A percentile compares a stretch with the other conserved stretches of the same genome.
phyloP scores from a whole-genome alignment of 306 rosid genomes.

The Neltuma alba region DNA sequence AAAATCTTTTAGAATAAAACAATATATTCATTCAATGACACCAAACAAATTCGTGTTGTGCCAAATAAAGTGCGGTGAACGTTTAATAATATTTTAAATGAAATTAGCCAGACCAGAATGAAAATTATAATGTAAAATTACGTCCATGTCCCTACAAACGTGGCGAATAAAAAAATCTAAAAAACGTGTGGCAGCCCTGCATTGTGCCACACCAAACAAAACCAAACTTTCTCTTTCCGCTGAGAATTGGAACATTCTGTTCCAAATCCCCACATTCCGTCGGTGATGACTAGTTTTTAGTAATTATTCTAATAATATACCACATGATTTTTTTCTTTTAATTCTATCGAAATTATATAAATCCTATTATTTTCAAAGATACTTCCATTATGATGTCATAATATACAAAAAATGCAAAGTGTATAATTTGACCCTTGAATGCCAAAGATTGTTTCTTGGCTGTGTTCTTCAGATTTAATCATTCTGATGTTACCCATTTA shows the following conservation, averaged over 20 bases:
- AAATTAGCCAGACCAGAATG: neutral
- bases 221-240: neutral
- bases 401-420: neutral
- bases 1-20: neutral
- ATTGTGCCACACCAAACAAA: slow-evolving; percentile 20
- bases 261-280: neutral
- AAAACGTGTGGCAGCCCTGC: slow-evolving; percentile 1
- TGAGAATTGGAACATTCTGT: neutral
- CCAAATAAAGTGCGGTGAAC: neutral
- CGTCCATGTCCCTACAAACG: neutral
- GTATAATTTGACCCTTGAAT: neutral
- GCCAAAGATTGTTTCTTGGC: neutral
- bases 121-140: neutral
- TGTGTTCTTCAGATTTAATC: neutral
- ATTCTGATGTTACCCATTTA: neutral
- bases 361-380: neutral
- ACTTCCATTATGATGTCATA: neutral
- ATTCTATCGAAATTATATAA: neutral
- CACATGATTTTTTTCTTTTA: neutral
- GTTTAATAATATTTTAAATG: neutral
- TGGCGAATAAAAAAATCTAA: slow-evolving; percentile 1
- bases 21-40: neutral
- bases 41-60: neutral
- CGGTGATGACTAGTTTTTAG: neutral
- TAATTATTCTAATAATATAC: neutral